Evolutionary conservation across 2,329 filamentous ascomycete species (phyloP).

Genomic region (Cercospora sp.): DNA sequence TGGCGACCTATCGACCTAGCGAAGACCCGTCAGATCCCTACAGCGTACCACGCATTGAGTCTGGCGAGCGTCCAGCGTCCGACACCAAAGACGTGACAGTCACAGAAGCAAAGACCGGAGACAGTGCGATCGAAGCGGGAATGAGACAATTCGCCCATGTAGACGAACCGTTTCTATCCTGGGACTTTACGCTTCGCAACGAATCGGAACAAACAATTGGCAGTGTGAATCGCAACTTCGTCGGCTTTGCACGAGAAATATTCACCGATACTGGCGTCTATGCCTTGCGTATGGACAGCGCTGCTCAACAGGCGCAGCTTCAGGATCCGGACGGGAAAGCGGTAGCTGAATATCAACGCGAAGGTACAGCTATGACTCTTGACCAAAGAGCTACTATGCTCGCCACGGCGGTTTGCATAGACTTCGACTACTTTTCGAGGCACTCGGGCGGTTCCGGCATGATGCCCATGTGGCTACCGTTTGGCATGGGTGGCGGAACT

Average conservation of each 20-base stretch:
- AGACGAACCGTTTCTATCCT: constrained; percentile 63
- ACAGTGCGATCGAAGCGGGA: constrained; percentile 43
- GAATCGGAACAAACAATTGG: constrained; percentile 55
- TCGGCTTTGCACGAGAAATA: constrained; percentile 62
- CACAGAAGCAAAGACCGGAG: constrained; percentile 49
- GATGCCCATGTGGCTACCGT: constrained; percentile 55
- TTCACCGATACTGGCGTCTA: constrained; percentile 68
- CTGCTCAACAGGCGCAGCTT: constrained; percentile 43
- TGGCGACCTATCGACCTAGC: constrained; percentile 58
- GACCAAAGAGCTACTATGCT: constrained; percentile 67
- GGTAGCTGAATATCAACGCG: constrained; percentile 28
- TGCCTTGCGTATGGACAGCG: constrained; percentile 64
- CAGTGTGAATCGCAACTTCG: constrained; percentile 64
- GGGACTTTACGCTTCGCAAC: constrained; percentile 62
- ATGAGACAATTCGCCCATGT: constrained; percentile 63
- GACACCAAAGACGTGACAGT: constrained; percentile 48
- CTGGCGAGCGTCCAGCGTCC: constrained; percentile 45
- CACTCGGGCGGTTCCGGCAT: constrained; percentile 54
- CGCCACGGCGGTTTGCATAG: constrained; percentile 63
- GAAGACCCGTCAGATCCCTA: constrained; percentile 39
- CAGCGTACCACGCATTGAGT: constrained; percentile 37
- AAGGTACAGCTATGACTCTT: constrained; percentile 58
- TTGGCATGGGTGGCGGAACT: constrained; percentile 34
- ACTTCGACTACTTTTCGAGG: constrained; percentile 68
- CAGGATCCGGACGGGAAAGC: constrained; percentile 32